Percentiles rank a stretch among this genome's conserved stretches.
These are phyloP conservation scores for Aquilaria agallochum DNA, from an alignment of 441 rosid genomes.

Conservation along the genomic window DNA sequence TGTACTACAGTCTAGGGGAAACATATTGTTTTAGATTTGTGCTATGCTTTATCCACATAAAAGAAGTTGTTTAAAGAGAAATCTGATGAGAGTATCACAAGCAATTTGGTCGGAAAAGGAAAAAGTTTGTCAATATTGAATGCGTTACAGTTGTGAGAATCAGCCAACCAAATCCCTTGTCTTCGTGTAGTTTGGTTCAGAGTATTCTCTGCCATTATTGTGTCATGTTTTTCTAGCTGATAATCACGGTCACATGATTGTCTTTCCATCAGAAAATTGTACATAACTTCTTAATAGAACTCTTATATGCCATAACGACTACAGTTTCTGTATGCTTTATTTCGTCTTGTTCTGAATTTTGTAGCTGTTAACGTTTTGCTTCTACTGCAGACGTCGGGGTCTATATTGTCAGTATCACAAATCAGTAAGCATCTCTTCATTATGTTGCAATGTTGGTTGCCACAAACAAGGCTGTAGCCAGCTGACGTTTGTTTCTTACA, in stretches of 20 bases:
- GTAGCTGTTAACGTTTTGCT: conserved; percentile 17
- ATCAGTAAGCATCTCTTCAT: conserved; percentile 38
- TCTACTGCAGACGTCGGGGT: conserved; percentile 65
- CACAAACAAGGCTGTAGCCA: neutral
- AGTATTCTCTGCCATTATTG: conserved; percentile 5
- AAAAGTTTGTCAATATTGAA: neutral
- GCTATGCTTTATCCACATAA: neutral
- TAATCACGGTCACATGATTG: conserved; percentile 3
- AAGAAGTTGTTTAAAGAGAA: neutral
- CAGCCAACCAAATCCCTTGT: neutral
- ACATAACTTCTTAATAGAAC: conserved; percentile 9
- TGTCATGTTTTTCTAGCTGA: neutral
- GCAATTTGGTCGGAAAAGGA: neutral
- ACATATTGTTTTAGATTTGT: neutral
- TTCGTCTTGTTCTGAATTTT: conserved; percentile 1
- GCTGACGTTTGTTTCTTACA: conserved; percentile 3
- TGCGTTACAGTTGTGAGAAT: too few relatives aligned
- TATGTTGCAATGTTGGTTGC: conserved; percentile 21
- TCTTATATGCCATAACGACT: too few relatives aligned
- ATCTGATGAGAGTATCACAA: neutral
- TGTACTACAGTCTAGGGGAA: neutral
- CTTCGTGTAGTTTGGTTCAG: neutral
- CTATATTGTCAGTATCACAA: conserved; percentile 70
- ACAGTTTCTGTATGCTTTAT: neutral
- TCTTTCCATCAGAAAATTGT: conserved; percentile 5